Conservation (phyloP, 2,329 filamentous ascomycete species). For the Pyrenophora graminea region DNA sequence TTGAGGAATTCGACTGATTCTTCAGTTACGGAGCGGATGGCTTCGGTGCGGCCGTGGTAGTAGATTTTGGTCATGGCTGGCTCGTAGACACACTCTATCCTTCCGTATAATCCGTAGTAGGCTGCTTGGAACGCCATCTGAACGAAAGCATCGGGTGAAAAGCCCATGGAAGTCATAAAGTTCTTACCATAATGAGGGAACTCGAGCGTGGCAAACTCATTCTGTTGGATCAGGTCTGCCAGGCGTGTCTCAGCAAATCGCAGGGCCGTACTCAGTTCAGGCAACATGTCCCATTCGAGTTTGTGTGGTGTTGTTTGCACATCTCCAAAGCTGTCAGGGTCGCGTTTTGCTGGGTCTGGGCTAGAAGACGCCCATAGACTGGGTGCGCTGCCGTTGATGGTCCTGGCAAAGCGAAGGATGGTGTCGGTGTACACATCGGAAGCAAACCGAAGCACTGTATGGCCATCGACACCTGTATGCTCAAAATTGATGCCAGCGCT, state of each 20-base stretch:
- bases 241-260: slow-evolving; percentile 94
- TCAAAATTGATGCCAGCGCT: slow-evolving; percentile 99
- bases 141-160: slow-evolving; percentile 95
- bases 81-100: slow-evolving; percentile 94
- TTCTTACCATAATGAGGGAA: slow-evolving; percentile 92
- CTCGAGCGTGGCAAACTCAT: slow-evolving; percentile 91
- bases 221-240: slow-evolving; percentile 92
- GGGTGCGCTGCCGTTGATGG: slow-evolving; percentile 92
- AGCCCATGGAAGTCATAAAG: slow-evolving; percentile 95
- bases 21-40: slow-evolving; percentile 81
- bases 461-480: slow-evolving; percentile 95
- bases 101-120: slow-evolving; percentile 94
- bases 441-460: slow-evolving; percentile 94
- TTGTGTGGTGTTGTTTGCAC: slow-evolving; percentile 94
- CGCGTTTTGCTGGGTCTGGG: slow-evolving; percentile 89
- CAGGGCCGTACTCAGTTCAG: slow-evolving; percentile 86
- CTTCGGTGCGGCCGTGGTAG: slow-evolving; percentile 92
- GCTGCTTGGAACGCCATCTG: slow-evolving; percentile 99
- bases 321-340: slow-evolving; percentile 88
- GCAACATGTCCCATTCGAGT: slow-evolving; percentile 95
- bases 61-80: slow-evolving; percentile 97
- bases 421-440: slow-evolving; percentile 98
- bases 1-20: slow-evolving; percentile 88
- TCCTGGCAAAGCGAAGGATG: slow-evolving; percentile 90
- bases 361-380: slow-evolving; percentile 89